Evolutionary conservation across 345 rosid genomes (phyloP).

Genomic region (Gossypium turneri): DNA sequence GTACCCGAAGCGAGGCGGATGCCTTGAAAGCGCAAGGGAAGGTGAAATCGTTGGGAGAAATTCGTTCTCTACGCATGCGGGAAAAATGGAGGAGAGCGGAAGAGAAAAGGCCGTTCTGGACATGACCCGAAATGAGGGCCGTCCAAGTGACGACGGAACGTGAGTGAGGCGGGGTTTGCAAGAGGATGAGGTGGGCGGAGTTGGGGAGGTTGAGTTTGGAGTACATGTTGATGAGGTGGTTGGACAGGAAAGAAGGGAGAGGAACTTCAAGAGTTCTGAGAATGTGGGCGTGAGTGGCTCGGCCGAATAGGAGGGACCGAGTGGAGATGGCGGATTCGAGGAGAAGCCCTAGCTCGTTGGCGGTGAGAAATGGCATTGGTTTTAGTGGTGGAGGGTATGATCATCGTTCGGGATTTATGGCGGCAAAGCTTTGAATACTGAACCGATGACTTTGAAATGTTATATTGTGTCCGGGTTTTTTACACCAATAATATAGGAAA

Average conservation of each 20-base stretch:
- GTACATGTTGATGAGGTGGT: conserved; percentile 70
- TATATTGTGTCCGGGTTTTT: no score
- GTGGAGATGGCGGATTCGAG: conserved; percentile 52
- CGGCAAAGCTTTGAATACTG: neutral
- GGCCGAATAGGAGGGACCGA: conserved; percentile 48
- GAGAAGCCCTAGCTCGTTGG: conserved; percentile 42
- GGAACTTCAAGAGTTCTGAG: conserved; percentile 44
- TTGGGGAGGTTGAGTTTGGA: conserved; percentile 61
- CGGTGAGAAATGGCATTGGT: conserved; percentile 39
- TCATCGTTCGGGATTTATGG: conserved; percentile 22
- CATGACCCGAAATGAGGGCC: conserved; percentile 63
- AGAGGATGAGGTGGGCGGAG: conserved; percentile 58
- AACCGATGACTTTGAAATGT: no score
- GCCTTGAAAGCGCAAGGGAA: conserved; percentile 85
- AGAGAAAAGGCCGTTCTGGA: conserved; percentile 55
- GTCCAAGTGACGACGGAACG: conserved; percentile 89
- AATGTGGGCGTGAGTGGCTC: conserved; percentile 55
- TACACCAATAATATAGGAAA: no score
- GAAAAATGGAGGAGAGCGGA: conserved; percentile 47
- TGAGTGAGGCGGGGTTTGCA: conserved; percentile 33
- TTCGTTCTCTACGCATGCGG: conserved; percentile 49
- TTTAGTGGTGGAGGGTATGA: conserved; percentile 13
- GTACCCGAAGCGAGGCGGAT: conserved; percentile 41
- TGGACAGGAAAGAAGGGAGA: conserved; percentile 49
- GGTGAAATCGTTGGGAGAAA: conserved; percentile 71